A percentile compares a stretch with the other conserved stretches of the same genome.
These are phyloP conservation scores for Umbelopsis sp. DNA, from an alignment of 192 early-diverging fungal genomes.

Conservation along the genomic window DNA sequence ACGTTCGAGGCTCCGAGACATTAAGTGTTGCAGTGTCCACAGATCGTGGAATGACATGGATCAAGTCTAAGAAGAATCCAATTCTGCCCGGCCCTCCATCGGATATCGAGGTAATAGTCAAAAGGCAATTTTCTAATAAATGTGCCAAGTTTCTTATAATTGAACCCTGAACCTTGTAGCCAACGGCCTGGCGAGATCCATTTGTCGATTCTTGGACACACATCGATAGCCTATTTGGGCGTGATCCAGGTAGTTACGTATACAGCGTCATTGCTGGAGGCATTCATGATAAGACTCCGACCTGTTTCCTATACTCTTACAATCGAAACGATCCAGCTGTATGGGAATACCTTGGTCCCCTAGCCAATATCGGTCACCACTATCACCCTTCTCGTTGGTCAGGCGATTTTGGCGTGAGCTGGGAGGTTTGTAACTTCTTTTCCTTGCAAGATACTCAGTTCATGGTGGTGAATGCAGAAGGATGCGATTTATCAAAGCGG, in stretches of 20 bases:
- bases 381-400: neutral
- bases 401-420: slow-evolving; percentile 10
- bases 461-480: slow-evolving; percentile 11
- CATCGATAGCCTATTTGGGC: slow-evolving; percentile 5
- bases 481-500: neutral
- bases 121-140: neutral
- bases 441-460: slow-evolving; percentile 6
- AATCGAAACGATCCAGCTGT: neutral
- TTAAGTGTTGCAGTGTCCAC: slow-evolving; percentile 7
- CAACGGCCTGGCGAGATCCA: slow-evolving; percentile 16
- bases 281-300: neutral
- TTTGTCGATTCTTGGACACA: slow-evolving; percentile 14
- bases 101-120: neutral
- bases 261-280: slow-evolving; percentile 16
- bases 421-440: slow-evolving; percentile 18
- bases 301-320: neutral
- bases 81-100: neutral
- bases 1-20: slow-evolving; percentile 13
- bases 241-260: neutral
- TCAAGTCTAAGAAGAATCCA: neutral
- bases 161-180: neutral
- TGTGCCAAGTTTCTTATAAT: neutral
- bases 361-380: neutral
- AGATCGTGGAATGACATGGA: slow-evolving; percentile 18
- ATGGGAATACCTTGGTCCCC: slow-evolving; percentile 6